Base-by-base conservation (phyloP, 2,329 filamentous ascomycete species). In the Domatiomyces globalis region DNA sequence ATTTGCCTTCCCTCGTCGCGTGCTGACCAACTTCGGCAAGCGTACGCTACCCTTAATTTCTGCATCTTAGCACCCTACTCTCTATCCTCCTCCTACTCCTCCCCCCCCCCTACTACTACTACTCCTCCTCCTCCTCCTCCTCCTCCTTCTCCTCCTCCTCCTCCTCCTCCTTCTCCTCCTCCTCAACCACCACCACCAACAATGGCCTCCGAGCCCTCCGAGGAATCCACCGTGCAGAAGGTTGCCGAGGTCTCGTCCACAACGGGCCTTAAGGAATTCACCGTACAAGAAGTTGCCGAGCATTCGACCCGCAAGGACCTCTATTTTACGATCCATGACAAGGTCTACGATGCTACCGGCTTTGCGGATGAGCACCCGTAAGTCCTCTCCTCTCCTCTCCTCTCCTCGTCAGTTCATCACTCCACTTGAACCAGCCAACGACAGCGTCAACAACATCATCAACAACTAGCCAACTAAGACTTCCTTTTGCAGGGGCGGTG, bases 361-460 rank as follows among this genome's bases (percentile, higher is more conserved):
- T 98, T 98, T 71, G 76, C 96, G 61, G 90, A 96, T 68, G 92
- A 98, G 81, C 92, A 98, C 71, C 92, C 92, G 80, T 84, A 80
- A 60, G 79, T 79, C 52, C 52, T 42, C 7, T 48, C 46, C 29
- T 45, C 15, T n/a, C n/a, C n/a, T n/a, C n/a, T n/a, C n/a, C n/a
- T n/a, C n/a, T n/a, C n/a, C n/a, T n/a, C n/a, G n/a, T n/a, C n/a
- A n/a, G n/a, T n/a, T n/a, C n/a, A n/a, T n/a, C n/a, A n/a, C n/a
- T n/a, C n/a, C n/a, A n/a, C n/a, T n/a, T n/a, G n/a, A n/a, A n/a
- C n/a, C n/a, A n/a, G 17, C 48, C 36, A 18, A 15, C 45, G 52
- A 56, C 49, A 6, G 22, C 6, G 22, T 6, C 22, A 6, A 6
- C 22, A 25, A 25, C 22, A 25, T 25, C 22, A 25, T 4, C 22